Evolutionary conservation across 768 basidiomycete genomes (phyloP).

Genomic region (Kwoniella europaea): DNA sequence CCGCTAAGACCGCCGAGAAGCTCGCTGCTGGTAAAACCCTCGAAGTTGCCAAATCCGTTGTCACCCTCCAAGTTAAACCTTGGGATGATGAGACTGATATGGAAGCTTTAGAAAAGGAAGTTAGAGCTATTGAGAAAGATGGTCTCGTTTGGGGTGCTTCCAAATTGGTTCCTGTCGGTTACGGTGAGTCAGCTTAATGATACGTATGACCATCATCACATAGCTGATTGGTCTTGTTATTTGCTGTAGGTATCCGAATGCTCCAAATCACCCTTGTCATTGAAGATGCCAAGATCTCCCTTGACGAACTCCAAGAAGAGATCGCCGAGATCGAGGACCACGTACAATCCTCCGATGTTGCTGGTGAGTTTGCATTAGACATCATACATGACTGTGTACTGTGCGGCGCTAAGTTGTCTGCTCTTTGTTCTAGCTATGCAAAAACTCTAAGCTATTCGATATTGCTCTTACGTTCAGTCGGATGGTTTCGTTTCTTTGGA

Average conservation of each 20-base stretch:
- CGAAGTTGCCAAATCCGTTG: conserved; percentile 76
- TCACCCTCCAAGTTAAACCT: conserved; percentile 97
- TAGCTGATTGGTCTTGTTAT: conserved; percentile 9
- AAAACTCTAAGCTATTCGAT: conserved; percentile 43
- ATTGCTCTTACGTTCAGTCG: neutral
- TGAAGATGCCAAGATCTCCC: conserved; percentile 93
- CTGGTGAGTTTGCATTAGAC: conserved; percentile 59
- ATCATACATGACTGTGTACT: neutral
- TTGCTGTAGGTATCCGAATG: conserved; percentile 75
- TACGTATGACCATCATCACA: neutral
- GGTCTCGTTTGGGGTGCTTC: conserved; percentile 96
- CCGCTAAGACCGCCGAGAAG: conserved; percentile 84
- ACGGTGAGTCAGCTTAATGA: conserved; percentile 55
- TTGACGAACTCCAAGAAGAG: conserved; percentile 91
- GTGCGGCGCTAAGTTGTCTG: conserved; percentile 16
- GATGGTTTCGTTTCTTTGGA: neutral
- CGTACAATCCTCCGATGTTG: conserved; percentile 86
- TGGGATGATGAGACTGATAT: conserved; percentile 99
- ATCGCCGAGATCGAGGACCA: conserved; percentile 66
- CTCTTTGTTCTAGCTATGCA: conserved; percentile 45
- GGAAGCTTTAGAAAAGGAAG: conserved; percentile 77
- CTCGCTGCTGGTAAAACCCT: conserved; percentile 60
- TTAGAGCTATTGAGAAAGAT: conserved; percentile 82
- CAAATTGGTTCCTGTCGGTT: conserved; percentile 90
- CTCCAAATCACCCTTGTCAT: conserved; percentile 73